Base-by-base conservation (phyloP, 805 yeast genomes). In the Candida methanosorbosa region DNA sequence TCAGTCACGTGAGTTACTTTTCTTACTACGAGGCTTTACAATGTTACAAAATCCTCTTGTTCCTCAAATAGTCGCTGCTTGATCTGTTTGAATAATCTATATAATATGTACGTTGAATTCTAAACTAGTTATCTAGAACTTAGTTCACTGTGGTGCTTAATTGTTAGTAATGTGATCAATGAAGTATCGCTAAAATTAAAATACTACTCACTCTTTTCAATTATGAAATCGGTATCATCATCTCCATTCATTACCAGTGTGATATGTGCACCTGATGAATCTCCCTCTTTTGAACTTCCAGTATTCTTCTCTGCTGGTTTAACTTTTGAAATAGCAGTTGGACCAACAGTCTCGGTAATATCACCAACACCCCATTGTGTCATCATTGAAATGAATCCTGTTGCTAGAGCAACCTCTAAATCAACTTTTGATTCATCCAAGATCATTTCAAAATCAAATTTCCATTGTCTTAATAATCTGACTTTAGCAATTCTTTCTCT, bases 281-380 rank as follows among this genome's bases (percentile, higher is more conserved):
- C 40, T 24, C 20, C 42, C 19, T 18, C 38, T 15, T 34, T 14
- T 27, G 39, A 30, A 15, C n/a, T n/a, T n/a, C n/a, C n/a, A n/a
- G n/a, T n/a, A n/a, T 25, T 30, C 20, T 33, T 32, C 18, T 26
- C 37, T 19, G 20, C 39, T 21, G 27, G 40, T 33, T 23, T 24
- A 24, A 16, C 12, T 22, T 41, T 42, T 28, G 38, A 35, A 29
- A 43, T 40, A 27, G 38, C 37, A 7, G 76, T 69, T 18, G 78
- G 78, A 14, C 78, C 78, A 30, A 66, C 59, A 18, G 78, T 70
- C 35, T 64, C 68, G 13, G 77, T 70, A 40, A 57, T 57, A 48
- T 64, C 72, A 34, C 77, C 78, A 33, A 62, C 50, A 17, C 76
- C 75, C 84, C 84, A 77, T 53, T 75, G 77, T n/a, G 81, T 72